phyloP scores from a whole-genome alignment of 257 asterid genomes.

The Voacanga thouarsii region DNA sequence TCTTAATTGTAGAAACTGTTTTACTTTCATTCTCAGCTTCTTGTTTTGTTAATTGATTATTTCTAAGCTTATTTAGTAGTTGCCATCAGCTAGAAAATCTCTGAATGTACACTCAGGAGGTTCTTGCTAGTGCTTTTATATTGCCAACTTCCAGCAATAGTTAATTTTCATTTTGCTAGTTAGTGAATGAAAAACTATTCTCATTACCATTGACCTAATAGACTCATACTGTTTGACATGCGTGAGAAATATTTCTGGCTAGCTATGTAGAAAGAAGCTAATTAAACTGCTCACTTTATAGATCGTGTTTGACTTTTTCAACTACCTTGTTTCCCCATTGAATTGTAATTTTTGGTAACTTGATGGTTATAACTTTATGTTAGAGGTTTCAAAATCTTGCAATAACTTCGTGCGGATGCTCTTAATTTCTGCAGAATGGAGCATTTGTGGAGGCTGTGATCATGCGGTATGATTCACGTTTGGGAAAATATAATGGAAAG shows the following conservation, averaged over 20 bases:
- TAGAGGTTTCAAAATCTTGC: background rate
- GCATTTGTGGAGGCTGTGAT: slow-evolving; percentile 90
- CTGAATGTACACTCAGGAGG: background rate
- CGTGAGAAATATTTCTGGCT: background rate
- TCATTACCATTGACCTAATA: background rate
- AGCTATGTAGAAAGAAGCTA: background rate
- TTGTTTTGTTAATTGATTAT: background rate
- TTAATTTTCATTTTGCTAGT: background rate
- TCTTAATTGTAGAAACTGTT: background rate
- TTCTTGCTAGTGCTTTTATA: background rate
- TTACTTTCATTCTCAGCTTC: background rate
- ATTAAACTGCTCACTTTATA: no score
- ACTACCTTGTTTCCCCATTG: background rate
- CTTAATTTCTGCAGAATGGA: slow-evolving; percentile 58
- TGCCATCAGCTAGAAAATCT: background rate
- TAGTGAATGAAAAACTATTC: background rate
- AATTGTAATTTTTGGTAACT: background rate
- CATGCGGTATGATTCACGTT: slow-evolving; percentile 84
- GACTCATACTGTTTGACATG: background rate
- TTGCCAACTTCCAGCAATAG: background rate
- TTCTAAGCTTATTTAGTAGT: background rate
- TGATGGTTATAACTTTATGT: background rate
- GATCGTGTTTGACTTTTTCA: background rate
- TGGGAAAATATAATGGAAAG: slow-evolving; percentile 78
- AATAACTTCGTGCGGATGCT: background rate